Evolutionary conservation across 192 early-diverging fungal species (phyloP), one percentile per base, ranked within the genome.

Genomic region (Spinellus fusiger): DNA sequence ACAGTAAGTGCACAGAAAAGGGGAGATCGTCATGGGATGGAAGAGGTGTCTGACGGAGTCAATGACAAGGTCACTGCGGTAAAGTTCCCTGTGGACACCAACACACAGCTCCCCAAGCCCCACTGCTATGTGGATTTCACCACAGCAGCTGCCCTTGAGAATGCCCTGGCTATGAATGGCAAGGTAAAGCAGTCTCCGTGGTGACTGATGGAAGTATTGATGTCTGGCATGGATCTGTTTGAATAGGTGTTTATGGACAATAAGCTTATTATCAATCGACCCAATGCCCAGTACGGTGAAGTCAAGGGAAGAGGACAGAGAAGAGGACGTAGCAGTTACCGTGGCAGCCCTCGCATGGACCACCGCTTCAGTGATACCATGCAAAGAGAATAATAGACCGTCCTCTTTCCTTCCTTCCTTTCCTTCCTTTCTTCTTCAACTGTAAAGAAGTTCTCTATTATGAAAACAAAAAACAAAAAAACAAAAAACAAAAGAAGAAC

Each of bases 91-190:
- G 31, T 67, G 33, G 71, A 73, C 49, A 51, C 33, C 0, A 59
- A 37, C 22, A 73, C 66, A 0, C 56, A 68, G 22, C 58, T 61
- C 33, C 65, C 56, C n/a, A 73, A 68, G 46, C 29, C 61, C 9
- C 71, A 73, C 22, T 73, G 71, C 18, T 73, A 73, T 37, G 71
- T 73, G 16, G 71, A 73, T n/a, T 73, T 73, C 37, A 25, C 54
- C 28, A 49, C 55, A 7, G 50, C 54, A 23, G 44, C 25, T 44
- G 56, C 71, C 1, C 61, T 73, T 27, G 71, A 73, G 16, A 25
- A 53, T 5, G 71, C 65, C 16, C 47, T 73, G 31, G 34, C 35
- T 12, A 63, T 55, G 51, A 64, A 73, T 34, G 71, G 71, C 5
- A 38, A 62, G 44, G 66, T 62, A 44, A 18, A 25, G 8, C 4